Base-by-base conservation (phyloP, 2,329 filamentous ascomycete species). In the Aspergillus spinulosporus region DNA sequence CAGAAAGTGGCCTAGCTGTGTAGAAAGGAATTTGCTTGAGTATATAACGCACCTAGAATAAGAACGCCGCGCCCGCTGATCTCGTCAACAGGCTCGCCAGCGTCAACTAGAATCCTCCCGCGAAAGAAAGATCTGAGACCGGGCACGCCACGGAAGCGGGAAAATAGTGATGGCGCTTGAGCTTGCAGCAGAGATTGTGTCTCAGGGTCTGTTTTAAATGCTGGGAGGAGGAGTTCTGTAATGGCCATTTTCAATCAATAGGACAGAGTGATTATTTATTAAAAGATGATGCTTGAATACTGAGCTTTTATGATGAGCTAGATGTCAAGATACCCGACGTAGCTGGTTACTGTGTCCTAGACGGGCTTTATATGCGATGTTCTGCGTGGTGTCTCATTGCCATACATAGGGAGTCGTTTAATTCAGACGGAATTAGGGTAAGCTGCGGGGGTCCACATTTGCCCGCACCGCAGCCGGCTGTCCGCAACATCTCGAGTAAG, bases 381-480 rank as follows among this genome's bases (percentile, higher is more conserved):
- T 21, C 21, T 21, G 21, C 21, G 21, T 21, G 21, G 21, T 21
- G 21, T 21, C 21, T 21, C 21, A 21, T 21, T 6, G 12, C 5
- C 1, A 2, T 46, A 31, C 5, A 15, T 21, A 21, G 40, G 14
- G 21, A 21, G 14, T 9, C n/a, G 29, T 7, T 6, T 3, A 11
- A 9, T 28, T 2, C 8, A 9, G 12, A 9, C 7, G 3, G 21
- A 28, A 11, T n/a, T 47, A 32, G 29, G 44, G 29, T n/a, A 28
- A 28, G 7, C 7, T 15, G 48, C 48, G 37, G 48, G 29, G 48
- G 31, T 50, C 48, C 48, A 50, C 37, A 32, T 42, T 50, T 50
- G 48, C 48, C 48, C 48, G 48, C 48, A n/a, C 7, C 29, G 11
- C n/a, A 32, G 1, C 8, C 34, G 0, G n/a, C n/a, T 32, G 15